Conservation (phyloP, 495 filamentous ascomycete genomes). For the Neohortaea acidophila region DNA sequence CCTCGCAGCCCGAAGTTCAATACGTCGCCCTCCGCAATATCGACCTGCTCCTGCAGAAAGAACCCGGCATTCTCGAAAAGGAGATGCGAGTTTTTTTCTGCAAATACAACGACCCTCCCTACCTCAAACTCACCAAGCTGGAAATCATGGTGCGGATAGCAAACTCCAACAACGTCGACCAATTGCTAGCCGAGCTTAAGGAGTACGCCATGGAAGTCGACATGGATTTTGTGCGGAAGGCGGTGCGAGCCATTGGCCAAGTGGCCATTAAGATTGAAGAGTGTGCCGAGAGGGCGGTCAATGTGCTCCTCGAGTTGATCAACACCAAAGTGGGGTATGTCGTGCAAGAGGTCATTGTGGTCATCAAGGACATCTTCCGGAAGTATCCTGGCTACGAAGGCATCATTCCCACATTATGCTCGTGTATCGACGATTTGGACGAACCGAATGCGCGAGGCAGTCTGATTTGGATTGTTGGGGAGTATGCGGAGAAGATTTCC, state of each 20-base stretch:
- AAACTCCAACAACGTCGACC: conserved; percentile 92
- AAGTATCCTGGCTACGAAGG: conserved; percentile 97
- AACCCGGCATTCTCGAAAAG: conserved; percentile 90
- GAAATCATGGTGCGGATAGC: conserved; percentile 99
- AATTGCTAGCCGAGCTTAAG: conserved; percentile 82
- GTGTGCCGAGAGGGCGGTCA: conserved; percentile 87
- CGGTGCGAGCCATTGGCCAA: conserved; percentile 90
- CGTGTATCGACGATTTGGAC: conserved; percentile 93
- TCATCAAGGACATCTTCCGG: conserved; percentile 96
- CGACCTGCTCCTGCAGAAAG: conserved; percentile 84
- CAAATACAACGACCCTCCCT: conserved; percentile 98
- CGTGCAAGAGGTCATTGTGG: conserved; percentile 92
- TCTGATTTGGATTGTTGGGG: conserved; percentile 96
- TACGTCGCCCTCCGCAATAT: conserved; percentile 95
- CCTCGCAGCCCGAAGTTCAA: conserved; percentile 91
- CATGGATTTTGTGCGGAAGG: conserved; percentile 94
- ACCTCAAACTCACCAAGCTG: conserved; percentile 93
- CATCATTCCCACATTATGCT: conserved; percentile 89
- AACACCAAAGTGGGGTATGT: conserved; percentile 98
- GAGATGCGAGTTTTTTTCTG: conserved; percentile 98
- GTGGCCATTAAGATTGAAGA: conserved; percentile 96
- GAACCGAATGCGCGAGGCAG: conserved; percentile 84
- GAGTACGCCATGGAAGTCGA: conserved; percentile 97
- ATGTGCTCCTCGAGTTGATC: conserved; percentile 82
- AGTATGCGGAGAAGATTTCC: conserved; percentile 97